Evolutionary conservation across 495 filamentous ascomycete genomes (phyloP).

Genomic region (Annulohypoxylon moriforme): DNA sequence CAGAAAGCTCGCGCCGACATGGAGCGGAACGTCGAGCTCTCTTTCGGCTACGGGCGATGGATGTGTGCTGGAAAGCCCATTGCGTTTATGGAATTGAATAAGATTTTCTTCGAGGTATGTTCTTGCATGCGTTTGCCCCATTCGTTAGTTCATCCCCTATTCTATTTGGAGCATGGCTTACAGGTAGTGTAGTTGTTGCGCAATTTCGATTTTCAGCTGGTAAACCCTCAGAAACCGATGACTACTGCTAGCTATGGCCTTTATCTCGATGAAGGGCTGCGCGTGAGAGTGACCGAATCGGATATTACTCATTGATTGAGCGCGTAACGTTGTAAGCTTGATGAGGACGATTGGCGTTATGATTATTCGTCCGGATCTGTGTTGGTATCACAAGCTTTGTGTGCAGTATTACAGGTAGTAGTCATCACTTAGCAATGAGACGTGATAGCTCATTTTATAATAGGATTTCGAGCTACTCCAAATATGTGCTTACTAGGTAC

Average conservation of each 20-base stretch:
- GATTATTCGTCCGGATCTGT: too few species aligned
- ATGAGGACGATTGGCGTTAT: too few species aligned
- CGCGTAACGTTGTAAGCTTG: too few species aligned
- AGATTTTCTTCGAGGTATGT: slow-evolving; percentile 65
- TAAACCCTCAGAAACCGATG: slow-evolving; percentile 58
- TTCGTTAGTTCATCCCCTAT: neutral
- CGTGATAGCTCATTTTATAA: neutral
- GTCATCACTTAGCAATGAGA: too few species aligned
- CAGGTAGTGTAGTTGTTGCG: slow-evolving; percentile 16
- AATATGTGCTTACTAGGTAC: neutral
- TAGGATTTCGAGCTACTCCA: neutral
- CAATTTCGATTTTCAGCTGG: slow-evolving; percentile 63
- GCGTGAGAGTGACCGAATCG: slow-evolving; percentile 7
- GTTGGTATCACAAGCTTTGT: too few species aligned
- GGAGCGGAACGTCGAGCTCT: slow-evolving; percentile 54
- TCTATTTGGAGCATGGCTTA: neutral
- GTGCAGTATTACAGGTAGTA: too few species aligned
- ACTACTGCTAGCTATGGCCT: neutral
- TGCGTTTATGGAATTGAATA: slow-evolving; percentile 64
- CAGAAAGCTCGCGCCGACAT: slow-evolving; percentile 52
- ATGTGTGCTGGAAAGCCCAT: slow-evolving; percentile 59
- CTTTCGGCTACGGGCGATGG: slow-evolving; percentile 60
- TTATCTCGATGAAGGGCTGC: slow-evolving; percentile 4
- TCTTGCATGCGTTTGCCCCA: neutral
- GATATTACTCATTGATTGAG: neutral